Evolutionary conservation across 768 basidiomycete species (phyloP), one percentile per base, ranked within the genome.

Genomic region (Mycena chlorophos): DNA sequence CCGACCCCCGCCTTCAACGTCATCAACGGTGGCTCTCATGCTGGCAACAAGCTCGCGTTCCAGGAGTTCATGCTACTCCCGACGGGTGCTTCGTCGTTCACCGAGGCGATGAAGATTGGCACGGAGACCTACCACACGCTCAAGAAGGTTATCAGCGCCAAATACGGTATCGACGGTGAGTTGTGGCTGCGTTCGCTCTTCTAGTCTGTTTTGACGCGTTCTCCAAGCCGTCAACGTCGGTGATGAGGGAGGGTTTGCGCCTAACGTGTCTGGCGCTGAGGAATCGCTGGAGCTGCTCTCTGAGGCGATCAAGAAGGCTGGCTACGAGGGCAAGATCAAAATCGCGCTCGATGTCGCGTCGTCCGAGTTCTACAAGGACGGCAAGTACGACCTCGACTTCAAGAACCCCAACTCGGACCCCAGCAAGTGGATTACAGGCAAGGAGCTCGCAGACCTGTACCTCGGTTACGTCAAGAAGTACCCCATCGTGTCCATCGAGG

Each of bases 51-150:
- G 76, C 90, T 99, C 61, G 97, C 97, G 34, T 99, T 98, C 91
- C 97, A 99, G 77, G 97, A 99, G 76, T 99, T 99, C 82, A 98
- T 99, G 97, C 83, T 99, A 65, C 83, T 98, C 60, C 96, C 97
- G 59, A 95, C 94, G 58, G 96, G 95, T 50, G 97, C 97, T 49
- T 65, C 80, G 17, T 82, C 82, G 56, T 99, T 98, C 83, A 86
- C 91, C 28, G 95, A 99, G 80, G 94, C 97, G 55, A 88, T 99
- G 87, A 96, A 98, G 79, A 94, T 96, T 57, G 97, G 97, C 58
- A 90, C 95, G 10, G 97, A 99, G 78, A 95, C 92, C 22, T 97
- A 97, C 78, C 94, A 97, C 81, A 90, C 89, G 62, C 81, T 98
- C 69, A 99, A 99, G 84, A 97, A 94, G 81, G 95, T 99, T 69